phyloP scores from a whole-genome alignment of 2,329 filamentous ascomycete genomes.

The Botrytis pseudocinerea region DNA sequence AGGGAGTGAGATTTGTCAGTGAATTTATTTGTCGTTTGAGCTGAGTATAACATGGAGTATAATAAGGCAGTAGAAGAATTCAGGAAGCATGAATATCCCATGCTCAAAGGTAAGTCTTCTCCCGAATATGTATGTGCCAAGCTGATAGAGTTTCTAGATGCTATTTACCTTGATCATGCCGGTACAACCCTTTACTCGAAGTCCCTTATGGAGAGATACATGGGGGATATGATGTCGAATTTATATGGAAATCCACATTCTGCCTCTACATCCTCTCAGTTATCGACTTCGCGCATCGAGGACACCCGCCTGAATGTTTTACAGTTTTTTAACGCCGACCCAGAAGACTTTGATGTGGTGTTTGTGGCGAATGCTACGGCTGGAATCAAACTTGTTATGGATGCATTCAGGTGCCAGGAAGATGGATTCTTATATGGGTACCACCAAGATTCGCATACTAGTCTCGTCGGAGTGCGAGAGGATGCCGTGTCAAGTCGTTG shows the following conservation, averaged over 20 bases:
- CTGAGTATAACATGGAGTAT: slow-evolving; percentile 45
- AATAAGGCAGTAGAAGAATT: slow-evolving; percentile 60
- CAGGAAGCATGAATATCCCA: slow-evolving; percentile 64
- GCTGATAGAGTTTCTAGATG: slow-evolving; percentile 30
- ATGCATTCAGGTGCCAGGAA: slow-evolving; percentile 68
- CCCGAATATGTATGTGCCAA: background rate
- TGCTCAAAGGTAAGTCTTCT: slow-evolving; percentile 59
- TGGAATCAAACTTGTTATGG: slow-evolving; percentile 81
- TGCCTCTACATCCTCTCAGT: slow-evolving; percentile 75
- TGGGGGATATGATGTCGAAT: slow-evolving; percentile 67
- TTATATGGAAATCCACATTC: slow-evolving; percentile 94
- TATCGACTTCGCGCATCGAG: slow-evolving; percentile 73
- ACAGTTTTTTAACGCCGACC: slow-evolving; percentile 77
- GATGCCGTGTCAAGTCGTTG: slow-evolving; percentile 65
- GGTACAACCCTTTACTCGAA: slow-evolving; percentile 85
- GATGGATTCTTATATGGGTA: slow-evolving; percentile 81
- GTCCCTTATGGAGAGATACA: slow-evolving; percentile 77
- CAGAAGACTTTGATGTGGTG: slow-evolving; percentile 79
- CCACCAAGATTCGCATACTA: slow-evolving; percentile 83
- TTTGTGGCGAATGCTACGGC: slow-evolving; percentile 94
- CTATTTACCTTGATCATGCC: slow-evolving; percentile 83
- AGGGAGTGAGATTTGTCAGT: background rate
- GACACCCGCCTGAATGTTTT: slow-evolving; percentile 71
- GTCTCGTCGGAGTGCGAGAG: slow-evolving; percentile 78
- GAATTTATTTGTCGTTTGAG: slow-evolving; percentile 11